Evolutionary conservation across 2,329 filamentous ascomycete species (phyloP).

Genomic region (Penicillium sp.): DNA sequence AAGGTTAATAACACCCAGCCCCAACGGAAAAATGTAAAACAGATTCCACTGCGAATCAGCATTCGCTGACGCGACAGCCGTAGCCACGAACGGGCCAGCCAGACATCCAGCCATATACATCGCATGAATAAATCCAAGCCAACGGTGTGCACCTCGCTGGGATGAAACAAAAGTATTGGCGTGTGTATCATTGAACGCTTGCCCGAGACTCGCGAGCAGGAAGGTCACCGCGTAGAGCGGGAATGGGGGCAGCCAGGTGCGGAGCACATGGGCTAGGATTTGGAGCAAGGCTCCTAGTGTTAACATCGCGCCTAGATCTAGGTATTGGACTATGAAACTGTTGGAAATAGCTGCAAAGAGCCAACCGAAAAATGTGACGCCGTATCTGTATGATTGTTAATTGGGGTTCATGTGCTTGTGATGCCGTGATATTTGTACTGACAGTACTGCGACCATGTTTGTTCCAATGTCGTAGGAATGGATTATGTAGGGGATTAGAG

Average conservation of each 20-base stretch:
- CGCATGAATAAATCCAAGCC: conserved; percentile 65
- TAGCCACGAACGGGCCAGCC: conserved; percentile 57
- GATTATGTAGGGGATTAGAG: conserved; percentile 64
- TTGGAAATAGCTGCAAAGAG: conserved; percentile 59
- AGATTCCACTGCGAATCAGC: conserved; percentile 51
- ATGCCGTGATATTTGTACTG: conserved; percentile 1
- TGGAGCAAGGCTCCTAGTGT: conserved; percentile 58
- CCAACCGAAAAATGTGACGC: conserved; percentile 61
- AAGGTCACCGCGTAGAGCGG: conserved; percentile 59
- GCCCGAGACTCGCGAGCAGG: conserved; percentile 58
- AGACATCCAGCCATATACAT: conserved; percentile 61
- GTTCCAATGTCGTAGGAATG: conserved; percentile 57
- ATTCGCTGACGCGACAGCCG: conserved; percentile 48
- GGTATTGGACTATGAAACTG: conserved; percentile 46
- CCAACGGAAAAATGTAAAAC: conserved; percentile 59
- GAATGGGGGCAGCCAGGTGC: conserved; percentile 60
- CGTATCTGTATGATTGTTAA: conserved; percentile 40
- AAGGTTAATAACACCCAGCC: conserved; percentile 54
- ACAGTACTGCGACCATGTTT: conserved; percentile 54
- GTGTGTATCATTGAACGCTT: conserved; percentile 65
- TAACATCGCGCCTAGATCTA: conserved; percentile 60
- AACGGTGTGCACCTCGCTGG: conserved; percentile 56
- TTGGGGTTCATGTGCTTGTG: background rate
- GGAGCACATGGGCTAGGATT: conserved; percentile 46
- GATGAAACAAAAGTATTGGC: conserved; percentile 62